Conservation (phyloP, 176 grass and related monocot genomes). For the Stipa capillata region DNA sequence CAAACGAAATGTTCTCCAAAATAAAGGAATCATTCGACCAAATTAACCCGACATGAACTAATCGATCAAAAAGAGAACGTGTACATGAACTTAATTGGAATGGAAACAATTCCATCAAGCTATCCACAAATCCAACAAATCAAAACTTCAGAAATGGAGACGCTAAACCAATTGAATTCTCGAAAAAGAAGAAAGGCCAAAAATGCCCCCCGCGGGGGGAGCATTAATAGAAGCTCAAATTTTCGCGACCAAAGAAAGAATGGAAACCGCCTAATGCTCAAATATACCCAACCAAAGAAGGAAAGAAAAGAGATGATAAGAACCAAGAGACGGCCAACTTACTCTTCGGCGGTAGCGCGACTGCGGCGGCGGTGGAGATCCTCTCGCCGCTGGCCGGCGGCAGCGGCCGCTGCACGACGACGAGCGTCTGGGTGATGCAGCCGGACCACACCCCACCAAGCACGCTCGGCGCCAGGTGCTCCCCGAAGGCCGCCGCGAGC, state of each 20-base stretch:
- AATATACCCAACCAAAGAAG: conserved; percentile 5
- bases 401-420: conserved; percentile 13
- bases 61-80: conserved; percentile 5
- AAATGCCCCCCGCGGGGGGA: not conserved
- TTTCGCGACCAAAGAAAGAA: conserved; percentile 25
- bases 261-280: not conserved
- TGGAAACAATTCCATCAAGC: not conserved
- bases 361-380: not conserved
- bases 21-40: conserved; percentile 17
- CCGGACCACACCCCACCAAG: conserved; percentile 52
- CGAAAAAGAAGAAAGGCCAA: not conserved
- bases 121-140: not conserved
- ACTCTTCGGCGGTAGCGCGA: conserved; percentile 76
- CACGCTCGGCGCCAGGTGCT: conserved; percentile 51
- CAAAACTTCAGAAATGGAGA: not conserved
- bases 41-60: not conserved
- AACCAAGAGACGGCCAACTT: conserved; percentile 10
- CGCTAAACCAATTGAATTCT: not conserved
- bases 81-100: conserved; percentile 16
- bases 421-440: conserved; percentile 51
- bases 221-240: conserved; percentile 19
- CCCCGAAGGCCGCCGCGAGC: conserved; percentile 43
- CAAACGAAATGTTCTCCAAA: not conserved
- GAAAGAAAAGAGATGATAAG: not conserved
- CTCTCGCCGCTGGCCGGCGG: conserved; percentile 12